A percentile compares a stretch with the other conserved stretches of the same genome.
These are phyloP conservation scores for Paraconiothyrium brasiliense DNA, from an alignment of 2,329 filamentous ascomycete species.

Conservation along the genomic window DNA sequence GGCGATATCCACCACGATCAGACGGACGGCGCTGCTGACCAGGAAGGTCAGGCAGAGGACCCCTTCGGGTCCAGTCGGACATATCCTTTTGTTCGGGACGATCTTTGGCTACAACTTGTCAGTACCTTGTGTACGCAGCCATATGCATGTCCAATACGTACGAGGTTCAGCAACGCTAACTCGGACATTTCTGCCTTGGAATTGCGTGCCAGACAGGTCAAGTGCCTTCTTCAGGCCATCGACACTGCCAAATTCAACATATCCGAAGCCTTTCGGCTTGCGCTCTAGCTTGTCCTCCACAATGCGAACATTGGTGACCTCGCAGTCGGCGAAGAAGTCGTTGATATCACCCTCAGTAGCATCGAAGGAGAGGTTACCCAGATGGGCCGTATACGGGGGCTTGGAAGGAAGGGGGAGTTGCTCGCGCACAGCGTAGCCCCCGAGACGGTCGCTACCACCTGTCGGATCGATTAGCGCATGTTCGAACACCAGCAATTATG, in stretches of 20 bases:
- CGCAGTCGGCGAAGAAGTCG: slow-evolving; percentile 85
- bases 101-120: slow-evolving; percentile 75
- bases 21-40: slow-evolving; percentile 64
- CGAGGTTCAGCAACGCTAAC: slow-evolving; percentile 97
- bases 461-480: slow-evolving; percentile 26
- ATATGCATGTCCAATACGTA: slow-evolving; percentile 62
- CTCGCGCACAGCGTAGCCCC: slow-evolving; percentile 66
- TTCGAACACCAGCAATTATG: slow-evolving; percentile 15
- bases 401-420: slow-evolving; percentile 86
- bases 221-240: slow-evolving; percentile 94
- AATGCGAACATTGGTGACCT: slow-evolving; percentile 90
- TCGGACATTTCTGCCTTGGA: slow-evolving; percentile 89
- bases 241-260: slow-evolving; percentile 88
- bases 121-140: slow-evolving; percentile 20
- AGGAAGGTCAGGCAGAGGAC: slow-evolving; percentile 81
- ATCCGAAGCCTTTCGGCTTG: slow-evolving; percentile 97
- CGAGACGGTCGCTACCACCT: slow-evolving; percentile 32
- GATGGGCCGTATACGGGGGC: slow-evolving; percentile 93
- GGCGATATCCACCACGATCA: slow-evolving; percentile 57
- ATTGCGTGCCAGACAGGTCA: slow-evolving; percentile 79
- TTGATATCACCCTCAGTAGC: slow-evolving; percentile 83
- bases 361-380: slow-evolving; percentile 97
- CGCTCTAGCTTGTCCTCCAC: slow-evolving; percentile 95
- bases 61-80: slow-evolving; percentile 91
- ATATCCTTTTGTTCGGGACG: slow-evolving; percentile 83